Evolutionary conservation across 441 rosid genomes (phyloP).

Genomic region (Mallotus repandus): DNA sequence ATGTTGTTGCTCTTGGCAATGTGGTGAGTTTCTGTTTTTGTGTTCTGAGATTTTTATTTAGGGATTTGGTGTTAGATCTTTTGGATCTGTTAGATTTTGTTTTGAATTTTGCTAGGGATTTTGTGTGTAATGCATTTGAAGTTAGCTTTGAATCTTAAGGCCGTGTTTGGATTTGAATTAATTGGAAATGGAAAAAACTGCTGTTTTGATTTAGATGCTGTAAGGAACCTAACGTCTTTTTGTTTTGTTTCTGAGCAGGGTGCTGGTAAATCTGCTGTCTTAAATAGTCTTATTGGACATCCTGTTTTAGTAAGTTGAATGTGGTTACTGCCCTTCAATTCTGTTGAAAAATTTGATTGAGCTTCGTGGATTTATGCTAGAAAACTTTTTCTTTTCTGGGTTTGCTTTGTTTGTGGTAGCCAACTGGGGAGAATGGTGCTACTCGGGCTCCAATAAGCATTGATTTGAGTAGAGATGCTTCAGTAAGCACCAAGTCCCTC

Average conservation of each 20-base stretch:
- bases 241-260: constrained; percentile 49
- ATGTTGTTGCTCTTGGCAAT: constrained; percentile 82
- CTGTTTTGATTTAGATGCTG: no score
- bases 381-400: background rate
- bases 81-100: constrained; percentile 34
- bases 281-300: constrained; percentile 93
- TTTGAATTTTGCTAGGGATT: background rate
- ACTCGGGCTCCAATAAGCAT: constrained; percentile 90
- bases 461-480: constrained; percentile 63
- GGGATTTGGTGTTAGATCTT: constrained; percentile 21
- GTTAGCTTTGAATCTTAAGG: background rate
- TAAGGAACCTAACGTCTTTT: background rate
- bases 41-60: background rate
- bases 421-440: constrained; percentile 98
- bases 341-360: constrained; percentile 16
- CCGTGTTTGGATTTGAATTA: background rate
- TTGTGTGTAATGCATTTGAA: background rate
- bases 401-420: constrained; percentile 44
- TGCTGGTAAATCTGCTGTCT: constrained; percentile 91
- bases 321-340: constrained; percentile 17
- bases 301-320: constrained; percentile 73
- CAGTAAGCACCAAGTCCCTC: constrained; percentile 71
- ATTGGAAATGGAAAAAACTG: background rate
- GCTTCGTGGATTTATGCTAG: constrained; percentile 9
- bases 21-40: constrained; percentile 52